phyloP scores from a whole-genome alignment of 306 rosid species.

The Carpinus fangiana region DNA sequence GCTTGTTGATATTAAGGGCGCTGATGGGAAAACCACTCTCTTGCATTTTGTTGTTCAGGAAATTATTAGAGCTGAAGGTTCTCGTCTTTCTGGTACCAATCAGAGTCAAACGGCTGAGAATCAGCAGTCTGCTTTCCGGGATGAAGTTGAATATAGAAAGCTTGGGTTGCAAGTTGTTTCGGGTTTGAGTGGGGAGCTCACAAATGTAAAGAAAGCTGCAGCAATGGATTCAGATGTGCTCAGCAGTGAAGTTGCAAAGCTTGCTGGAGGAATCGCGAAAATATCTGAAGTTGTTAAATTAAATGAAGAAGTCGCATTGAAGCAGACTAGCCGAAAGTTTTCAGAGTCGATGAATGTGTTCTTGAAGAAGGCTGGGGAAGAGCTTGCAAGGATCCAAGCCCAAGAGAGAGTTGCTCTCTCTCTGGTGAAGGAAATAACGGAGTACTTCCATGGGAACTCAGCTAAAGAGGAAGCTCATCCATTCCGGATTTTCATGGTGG shows the following conservation, averaged over 20 bases:
- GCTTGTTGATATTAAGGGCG: slow-evolving; percentile 82
- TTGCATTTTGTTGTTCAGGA: slow-evolving; percentile 92
- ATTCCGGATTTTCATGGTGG: slow-evolving; percentile 71
- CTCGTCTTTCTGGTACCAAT: slow-evolving; percentile 46
- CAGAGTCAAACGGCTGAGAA: slow-evolving; percentile 32
- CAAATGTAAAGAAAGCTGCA: slow-evolving; percentile 80
- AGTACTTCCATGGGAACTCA: slow-evolving; percentile 84
- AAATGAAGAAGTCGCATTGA: slow-evolving; percentile 53
- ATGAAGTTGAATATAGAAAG: slow-evolving; percentile 65
- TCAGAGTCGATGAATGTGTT: slow-evolving; percentile 61
- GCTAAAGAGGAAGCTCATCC: slow-evolving; percentile 92
- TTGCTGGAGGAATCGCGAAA: slow-evolving; percentile 60
- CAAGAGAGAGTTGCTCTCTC: slow-evolving; percentile 56
- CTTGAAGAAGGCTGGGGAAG: slow-evolving; percentile 64
- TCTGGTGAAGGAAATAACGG: slow-evolving; percentile 74
- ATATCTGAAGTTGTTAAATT: slow-evolving; percentile 54
- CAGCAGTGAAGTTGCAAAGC: slow-evolving; percentile 63
- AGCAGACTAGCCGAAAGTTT: slow-evolving; percentile 54
- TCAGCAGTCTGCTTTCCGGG: slow-evolving; percentile 51
- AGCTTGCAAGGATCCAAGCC: slow-evolving; percentile 56
- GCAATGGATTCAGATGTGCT: slow-evolving; percentile 80
- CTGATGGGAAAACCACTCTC: slow-evolving; percentile 81
- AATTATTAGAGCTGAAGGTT: slow-evolving; percentile 82
- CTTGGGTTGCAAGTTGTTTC: slow-evolving; percentile 91
- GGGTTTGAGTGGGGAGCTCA: slow-evolving; percentile 82